These are phyloP conservation scores for Juglanconis juglandina DNA, from an alignment of 2,329 filamentous ascomycete genomes.

Conservation along the genomic window DNA sequence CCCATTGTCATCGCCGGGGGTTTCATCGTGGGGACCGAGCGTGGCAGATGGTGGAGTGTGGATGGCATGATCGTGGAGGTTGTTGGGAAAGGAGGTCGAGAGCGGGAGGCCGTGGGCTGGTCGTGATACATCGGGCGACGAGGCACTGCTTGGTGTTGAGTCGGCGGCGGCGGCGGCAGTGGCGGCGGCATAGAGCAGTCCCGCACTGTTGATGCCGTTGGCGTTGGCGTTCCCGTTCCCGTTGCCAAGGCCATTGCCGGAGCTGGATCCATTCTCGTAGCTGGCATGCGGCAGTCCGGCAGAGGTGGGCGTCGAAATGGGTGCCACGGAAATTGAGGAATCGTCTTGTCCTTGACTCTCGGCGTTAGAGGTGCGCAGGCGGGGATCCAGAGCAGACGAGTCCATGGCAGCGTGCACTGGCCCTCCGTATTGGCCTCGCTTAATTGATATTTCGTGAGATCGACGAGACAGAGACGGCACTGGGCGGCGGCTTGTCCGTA, in stretches of 20 bases:
- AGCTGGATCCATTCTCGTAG: neutral
- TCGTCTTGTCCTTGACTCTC: neutral
- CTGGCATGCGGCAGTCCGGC: neutral
- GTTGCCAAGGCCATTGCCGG: neutral
- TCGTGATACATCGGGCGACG: slow-evolving; percentile 10
- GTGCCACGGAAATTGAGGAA: slow-evolving; percentile 10
- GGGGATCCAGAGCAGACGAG: slow-evolving; percentile 17
- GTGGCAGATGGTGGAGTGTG: slow-evolving; percentile 12
- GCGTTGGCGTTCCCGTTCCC: neutral
- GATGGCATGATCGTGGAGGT: slow-evolving; percentile 2
- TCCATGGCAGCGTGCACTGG: slow-evolving; percentile 11
- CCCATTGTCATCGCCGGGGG: slow-evolving; percentile 11
- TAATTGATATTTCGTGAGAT: neutral
- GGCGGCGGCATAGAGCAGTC: neutral
- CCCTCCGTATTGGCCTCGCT: slow-evolving; percentile 1
- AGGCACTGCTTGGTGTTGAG: slow-evolving; percentile 6
- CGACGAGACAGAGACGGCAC: neutral
- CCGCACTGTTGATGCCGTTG: neutral
- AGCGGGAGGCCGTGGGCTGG: neutral
- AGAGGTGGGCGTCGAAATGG: neutral
- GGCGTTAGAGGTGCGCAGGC: slow-evolving; percentile 14
- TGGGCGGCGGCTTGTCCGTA: neutral
- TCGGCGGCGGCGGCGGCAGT: neutral
- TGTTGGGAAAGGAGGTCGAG: slow-evolving; percentile 1
- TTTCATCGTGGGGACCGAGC: slow-evolving; percentile 9